Conservation (phyloP, 1,139 yeast genomes). For the Tardiomyces digboiensis region DNA sequence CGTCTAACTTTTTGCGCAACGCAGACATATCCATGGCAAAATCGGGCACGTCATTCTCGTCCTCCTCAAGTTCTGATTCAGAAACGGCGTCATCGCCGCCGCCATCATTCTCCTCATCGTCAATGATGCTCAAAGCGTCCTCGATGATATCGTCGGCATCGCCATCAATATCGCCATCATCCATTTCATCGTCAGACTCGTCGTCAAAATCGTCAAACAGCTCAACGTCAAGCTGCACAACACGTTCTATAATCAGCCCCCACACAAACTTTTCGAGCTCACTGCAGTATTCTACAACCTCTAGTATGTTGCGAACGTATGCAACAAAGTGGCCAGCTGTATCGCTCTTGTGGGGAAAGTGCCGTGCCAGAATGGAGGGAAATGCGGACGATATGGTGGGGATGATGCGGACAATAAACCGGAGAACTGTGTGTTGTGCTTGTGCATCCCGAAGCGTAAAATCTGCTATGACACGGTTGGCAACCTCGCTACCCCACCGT, state of each 20-base stretch:
- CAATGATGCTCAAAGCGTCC: conserved; percentile 1
- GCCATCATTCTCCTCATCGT: conserved; percentile 15
- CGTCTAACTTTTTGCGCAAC: conserved; percentile 60
- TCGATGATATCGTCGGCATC: conserved; percentile 8
- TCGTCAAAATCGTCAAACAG: conserved; percentile 83
- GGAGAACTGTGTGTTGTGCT: conserved; percentile 59
- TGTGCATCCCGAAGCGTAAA: conserved; percentile 35
- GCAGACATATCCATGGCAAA: conserved; percentile 38
- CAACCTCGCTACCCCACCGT: conserved; percentile 82
- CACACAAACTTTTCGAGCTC: conserved; percentile 63
- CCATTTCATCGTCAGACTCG: conserved; percentile 68
- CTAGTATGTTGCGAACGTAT: conserved; percentile 57
- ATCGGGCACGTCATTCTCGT: conserved; percentile 20
- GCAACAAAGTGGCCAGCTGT: conserved; percentile 43
- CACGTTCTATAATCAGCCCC: conserved; percentile 70
- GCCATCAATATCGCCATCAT: conserved; percentile 34
- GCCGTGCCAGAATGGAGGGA: conserved; percentile 44
- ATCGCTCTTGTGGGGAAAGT: conserved; percentile 76
- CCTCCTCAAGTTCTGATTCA: conserved; percentile 23
- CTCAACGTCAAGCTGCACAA: conserved; percentile 89
- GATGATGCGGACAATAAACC: conserved; percentile 53
- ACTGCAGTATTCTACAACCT: conserved; percentile 55
- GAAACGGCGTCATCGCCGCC: conserved; percentile 15
- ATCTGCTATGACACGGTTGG: conserved; percentile 51
- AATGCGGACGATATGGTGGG: conserved; percentile 74